Evolutionary conservation across 768 basidiomycete genomes (phyloP).

Genomic region (Agaricus sinodeliciosus): DNA sequence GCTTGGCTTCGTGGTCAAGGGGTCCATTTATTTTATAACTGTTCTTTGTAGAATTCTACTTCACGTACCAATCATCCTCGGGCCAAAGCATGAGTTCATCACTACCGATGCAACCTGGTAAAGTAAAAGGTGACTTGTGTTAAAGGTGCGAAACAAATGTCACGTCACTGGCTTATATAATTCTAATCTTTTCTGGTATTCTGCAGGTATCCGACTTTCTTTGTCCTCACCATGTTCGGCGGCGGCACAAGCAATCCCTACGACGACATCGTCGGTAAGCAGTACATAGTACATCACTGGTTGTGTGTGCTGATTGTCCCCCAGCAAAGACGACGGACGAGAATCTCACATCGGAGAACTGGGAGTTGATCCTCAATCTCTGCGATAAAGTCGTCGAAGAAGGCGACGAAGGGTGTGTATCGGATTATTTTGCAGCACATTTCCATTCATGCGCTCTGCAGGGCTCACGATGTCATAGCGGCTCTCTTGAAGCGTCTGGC

Average conservation of each 20-base stretch:
- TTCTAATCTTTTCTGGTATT: too few species aligned
- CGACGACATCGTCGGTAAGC: constrained; percentile 89
- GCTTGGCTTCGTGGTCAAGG: too few species aligned
- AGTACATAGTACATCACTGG: neutral
- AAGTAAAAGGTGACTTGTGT: too few species aligned
- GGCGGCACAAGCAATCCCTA: constrained; percentile 66
- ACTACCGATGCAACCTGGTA: too few species aligned
- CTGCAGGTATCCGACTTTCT: neutral
- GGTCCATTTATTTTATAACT: too few species aligned
- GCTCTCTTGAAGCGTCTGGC: constrained; percentile 84
- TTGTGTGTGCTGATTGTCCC: constrained; percentile 4
- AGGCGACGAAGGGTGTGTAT: constrained; percentile 72
- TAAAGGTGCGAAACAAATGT: too few species aligned
- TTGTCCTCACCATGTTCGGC: constrained; percentile 54
- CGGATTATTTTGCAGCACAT: neutral
- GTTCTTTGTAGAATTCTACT: too few species aligned
- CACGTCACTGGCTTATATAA: too few species aligned
- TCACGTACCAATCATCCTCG: too few species aligned
- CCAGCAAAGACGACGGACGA: constrained; percentile 96
- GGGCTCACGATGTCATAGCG: constrained; percentile 80
- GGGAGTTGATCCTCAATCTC: constrained; percentile 91
- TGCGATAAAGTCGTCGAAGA: constrained; percentile 96
- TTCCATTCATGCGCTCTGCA: constrained; percentile 23
- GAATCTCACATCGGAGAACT: constrained; percentile 90
- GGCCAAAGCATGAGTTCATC: too few species aligned